These are phyloP conservation scores for Linaria vulgaris DNA, from an alignment of 257 asterid species.

Conservation along the genomic window DNA sequence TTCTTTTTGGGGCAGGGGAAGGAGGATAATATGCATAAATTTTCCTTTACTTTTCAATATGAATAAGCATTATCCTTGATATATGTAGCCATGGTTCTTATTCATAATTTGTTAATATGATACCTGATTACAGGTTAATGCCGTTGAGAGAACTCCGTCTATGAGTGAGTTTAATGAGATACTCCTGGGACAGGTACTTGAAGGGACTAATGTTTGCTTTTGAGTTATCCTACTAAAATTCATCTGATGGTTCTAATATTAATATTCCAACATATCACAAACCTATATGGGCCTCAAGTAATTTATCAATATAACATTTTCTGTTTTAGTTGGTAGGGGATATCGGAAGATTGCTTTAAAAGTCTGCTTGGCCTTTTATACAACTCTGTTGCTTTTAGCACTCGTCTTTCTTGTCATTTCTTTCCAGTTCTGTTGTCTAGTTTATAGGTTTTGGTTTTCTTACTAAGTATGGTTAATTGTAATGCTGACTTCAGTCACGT, in stretches of 20 bases:
- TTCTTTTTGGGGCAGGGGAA: too few relatives aligned
- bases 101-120: slow-evolving; percentile 15
- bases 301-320: slow-evolving; percentile 3
- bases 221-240: not conserved
- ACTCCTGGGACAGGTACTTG: slow-evolving; percentile 88
- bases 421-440: not conserved
- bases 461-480: not conserved
- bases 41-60: too few relatives aligned
- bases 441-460: too few relatives aligned
- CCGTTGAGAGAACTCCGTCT: slow-evolving; percentile 95
- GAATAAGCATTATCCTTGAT: too few relatives aligned
- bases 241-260: slow-evolving; percentile 8
- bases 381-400: not conserved
- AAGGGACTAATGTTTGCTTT: slow-evolving; percentile 29
- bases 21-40: too few relatives aligned
- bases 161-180: slow-evolving; percentile 98
- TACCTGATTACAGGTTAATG: slow-evolving; percentile 70
- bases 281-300: slow-evolving; percentile 2
- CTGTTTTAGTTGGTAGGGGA: not conserved
- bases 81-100: slow-evolving; percentile 3
- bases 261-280: too few relatives aligned
- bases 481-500: not conserved
- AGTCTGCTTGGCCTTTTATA: not conserved
- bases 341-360: not conserved
- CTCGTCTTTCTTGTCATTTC: not conserved